Evolutionary conservation across 2,329 filamentous ascomycete genomes (phyloP).

Genomic region (Colletotrichum sp.): DNA sequence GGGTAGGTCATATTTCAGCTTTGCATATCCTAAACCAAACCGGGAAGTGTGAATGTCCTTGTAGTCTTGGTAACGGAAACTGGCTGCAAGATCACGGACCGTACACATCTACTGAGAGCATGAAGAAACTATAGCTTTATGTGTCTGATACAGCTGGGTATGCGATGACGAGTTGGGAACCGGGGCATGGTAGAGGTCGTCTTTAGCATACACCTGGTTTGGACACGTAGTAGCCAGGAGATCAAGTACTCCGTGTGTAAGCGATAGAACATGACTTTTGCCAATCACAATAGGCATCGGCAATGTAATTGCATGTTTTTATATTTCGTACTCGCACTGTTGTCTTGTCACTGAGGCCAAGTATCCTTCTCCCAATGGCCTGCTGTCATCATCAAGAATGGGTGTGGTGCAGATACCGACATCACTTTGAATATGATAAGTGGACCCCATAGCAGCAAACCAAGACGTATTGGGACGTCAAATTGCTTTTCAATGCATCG

Average conservation of each 20-base stretch:
- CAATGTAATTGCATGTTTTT: too few relatives aligned
- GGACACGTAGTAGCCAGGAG: too few relatives aligned
- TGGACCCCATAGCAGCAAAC: not conserved
- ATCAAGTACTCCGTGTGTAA: too few relatives aligned
- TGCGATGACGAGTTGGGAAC: too few relatives aligned
- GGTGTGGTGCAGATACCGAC: not conserved
- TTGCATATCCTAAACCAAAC: not conserved
- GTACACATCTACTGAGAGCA: not conserved
- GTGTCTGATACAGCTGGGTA: not conserved
- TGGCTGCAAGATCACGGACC: not conserved
- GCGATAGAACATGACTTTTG: too few relatives aligned
- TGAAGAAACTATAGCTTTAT: not conserved
- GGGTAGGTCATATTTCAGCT: not conserved
- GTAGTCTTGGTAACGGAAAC: not conserved
- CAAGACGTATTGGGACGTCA: not conserved
- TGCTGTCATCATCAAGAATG: not conserved
- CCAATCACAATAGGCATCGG: too few relatives aligned
- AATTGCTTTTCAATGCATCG: not conserved
- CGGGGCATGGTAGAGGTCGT: too few relatives aligned
- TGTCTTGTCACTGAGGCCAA: too few relatives aligned
- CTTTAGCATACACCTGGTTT: too few relatives aligned
- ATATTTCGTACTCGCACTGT: too few relatives aligned
- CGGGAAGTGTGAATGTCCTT: too few relatives aligned
- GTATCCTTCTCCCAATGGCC: too few relatives aligned
- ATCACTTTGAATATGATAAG: not conserved